Percentiles rank a stretch among this genome's conserved stretches.
phyloP scores from a whole-genome alignment of 805 yeast genomes.

The Ogataea trehaloabstinens region DNA sequence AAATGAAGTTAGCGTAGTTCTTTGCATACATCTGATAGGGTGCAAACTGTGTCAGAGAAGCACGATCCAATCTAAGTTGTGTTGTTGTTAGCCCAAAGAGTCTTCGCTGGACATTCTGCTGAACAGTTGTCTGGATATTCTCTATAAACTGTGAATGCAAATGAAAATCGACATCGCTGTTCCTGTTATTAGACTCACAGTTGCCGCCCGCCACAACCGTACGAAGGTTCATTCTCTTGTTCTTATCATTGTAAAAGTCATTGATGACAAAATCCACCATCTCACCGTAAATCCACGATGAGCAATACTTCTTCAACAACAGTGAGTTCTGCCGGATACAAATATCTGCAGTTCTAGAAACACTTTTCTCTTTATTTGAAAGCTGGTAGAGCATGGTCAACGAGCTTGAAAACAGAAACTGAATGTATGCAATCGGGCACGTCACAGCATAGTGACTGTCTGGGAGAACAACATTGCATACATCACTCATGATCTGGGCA shows the following conservation, averaged over 20 bases:
- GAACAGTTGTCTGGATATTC: slow-evolving; percentile 4
- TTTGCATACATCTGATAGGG: slow-evolving; percentile 11
- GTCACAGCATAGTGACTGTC: slow-evolving; percentile 26
- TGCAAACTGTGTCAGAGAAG: neutral
- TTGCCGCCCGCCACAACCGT: neutral
- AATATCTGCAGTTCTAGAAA: slow-evolving; percentile 12
- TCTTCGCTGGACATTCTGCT: slow-evolving; percentile 5
- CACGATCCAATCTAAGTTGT: slow-evolving; percentile 4
- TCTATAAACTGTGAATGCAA: neutral
- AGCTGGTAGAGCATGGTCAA: slow-evolving; percentile 65
- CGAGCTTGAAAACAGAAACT: slow-evolving; percentile 54
- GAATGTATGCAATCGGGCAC: slow-evolving; percentile 9
- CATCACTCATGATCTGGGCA: slow-evolving; percentile 66
- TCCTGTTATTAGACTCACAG: neutral
- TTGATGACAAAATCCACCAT: slow-evolving; percentile 16
- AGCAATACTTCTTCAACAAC: slow-evolving; percentile 39
- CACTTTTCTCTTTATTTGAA: slow-evolving; percentile 8
- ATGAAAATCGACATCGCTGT: neutral
- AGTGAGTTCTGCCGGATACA: slow-evolving; percentile 9
- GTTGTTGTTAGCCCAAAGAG: slow-evolving; percentile 3
- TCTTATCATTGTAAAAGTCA: slow-evolving; percentile 12
- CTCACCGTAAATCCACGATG: slow-evolving; percentile 38
- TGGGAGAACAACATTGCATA: slow-evolving; percentile 52
- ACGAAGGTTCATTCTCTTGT: slow-evolving; percentile 4
- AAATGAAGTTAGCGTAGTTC: slow-evolving; percentile 10